A percentile compares a stretch with the other conserved stretches of the same genome.
phyloP scores from a whole-genome alignment of 2,329 filamentous ascomycete species.

The Fusarium compactum region DNA sequence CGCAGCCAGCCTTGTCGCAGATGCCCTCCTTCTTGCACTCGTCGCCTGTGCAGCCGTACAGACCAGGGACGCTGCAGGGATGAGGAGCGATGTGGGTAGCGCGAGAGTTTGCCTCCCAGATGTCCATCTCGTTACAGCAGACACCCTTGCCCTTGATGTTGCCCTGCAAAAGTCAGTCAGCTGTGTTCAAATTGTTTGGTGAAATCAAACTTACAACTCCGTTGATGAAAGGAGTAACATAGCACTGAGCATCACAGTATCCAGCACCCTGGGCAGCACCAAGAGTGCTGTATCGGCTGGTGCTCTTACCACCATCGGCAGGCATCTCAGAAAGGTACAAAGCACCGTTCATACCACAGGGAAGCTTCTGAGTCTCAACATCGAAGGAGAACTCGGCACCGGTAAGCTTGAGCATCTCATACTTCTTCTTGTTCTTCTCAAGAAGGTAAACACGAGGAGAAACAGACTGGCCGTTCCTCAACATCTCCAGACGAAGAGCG shows the following conservation, averaged over 20 bases:
- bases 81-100: constrained; percentile 62
- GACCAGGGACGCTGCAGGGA: constrained; percentile 58
- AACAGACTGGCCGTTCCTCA: constrained; percentile 28
- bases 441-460: constrained; percentile 70
- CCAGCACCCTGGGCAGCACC: constrained; percentile 72
- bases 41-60: constrained; percentile 59
- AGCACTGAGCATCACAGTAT: constrained; percentile 73
- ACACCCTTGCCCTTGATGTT: constrained; percentile 48
- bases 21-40: constrained; percentile 55
- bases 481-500: constrained; percentile 48
- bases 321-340: constrained; percentile 70
- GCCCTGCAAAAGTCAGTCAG: constrained; percentile 23
- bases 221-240: constrained; percentile 63
- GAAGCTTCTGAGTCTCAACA: constrained; percentile 72
- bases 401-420: constrained; percentile 70
- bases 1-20: constrained; percentile 60
- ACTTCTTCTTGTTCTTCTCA: constrained; percentile 63
- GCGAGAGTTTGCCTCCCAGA: constrained; percentile 65
- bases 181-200: rapidly evolving
- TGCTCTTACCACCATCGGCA: constrained; percentile 68
- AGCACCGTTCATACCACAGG: constrained; percentile 76
- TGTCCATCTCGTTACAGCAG: constrained; percentile 68
- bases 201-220: constrained; percentile 54
- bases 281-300: constrained; percentile 60
- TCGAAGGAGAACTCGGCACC: constrained; percentile 74